Evolutionary conservation across 1,139 yeast species (phyloP).

Genomic region (Lodderomyces theae): DNA sequence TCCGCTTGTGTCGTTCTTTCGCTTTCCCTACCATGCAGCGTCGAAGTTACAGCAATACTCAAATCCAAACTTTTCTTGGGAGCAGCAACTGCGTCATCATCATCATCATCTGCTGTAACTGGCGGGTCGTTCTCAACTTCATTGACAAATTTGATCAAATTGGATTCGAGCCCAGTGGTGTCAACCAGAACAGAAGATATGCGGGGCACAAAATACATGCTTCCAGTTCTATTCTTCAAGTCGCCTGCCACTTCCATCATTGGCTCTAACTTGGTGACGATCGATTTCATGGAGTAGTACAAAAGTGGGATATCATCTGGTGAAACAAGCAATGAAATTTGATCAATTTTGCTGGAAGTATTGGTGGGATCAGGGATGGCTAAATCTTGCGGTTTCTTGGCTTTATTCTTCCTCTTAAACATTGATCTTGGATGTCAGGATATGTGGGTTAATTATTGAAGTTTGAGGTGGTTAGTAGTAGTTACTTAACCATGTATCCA

Average conservation of each 20-base stretch:
- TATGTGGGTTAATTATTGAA: no score
- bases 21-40: no score
- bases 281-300: neutral
- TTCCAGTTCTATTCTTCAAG: neutral
- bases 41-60: neutral
- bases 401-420: neutral
- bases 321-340: neutral
- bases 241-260: neutral
- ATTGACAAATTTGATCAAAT: neutral
- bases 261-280: neutral
- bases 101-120: neutral
- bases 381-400: neutral
- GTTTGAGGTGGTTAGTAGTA: no score
- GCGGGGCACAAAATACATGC: neutral
- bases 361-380: neutral
- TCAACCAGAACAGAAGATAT: neutral
- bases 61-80: constrained; percentile 1
- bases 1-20: no score
- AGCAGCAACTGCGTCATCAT: neutral
- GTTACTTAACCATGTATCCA: no score
- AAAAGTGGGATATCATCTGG: neutral
- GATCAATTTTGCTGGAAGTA: neutral
- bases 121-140: neutral
- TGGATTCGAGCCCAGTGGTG: neutral
- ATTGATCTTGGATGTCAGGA: neutral